Base-by-base conservation (phyloP, 2,329 filamentous ascomycete species). In the Xylariaceae sp. region DNA sequence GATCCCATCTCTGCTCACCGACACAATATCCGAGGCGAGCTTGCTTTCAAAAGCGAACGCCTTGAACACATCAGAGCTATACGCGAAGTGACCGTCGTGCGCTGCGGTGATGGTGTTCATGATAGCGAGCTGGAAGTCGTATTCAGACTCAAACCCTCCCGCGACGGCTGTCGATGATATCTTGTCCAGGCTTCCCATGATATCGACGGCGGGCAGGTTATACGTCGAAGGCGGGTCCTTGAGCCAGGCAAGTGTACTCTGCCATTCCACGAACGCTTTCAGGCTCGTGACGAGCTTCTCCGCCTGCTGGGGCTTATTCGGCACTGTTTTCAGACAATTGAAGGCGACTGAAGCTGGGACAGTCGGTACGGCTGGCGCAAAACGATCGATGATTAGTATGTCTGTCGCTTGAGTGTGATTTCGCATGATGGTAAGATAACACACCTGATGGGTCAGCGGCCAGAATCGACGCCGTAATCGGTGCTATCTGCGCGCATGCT, bases 1-100 rank as follows among this genome's bases (percentile, higher is more conserved):
- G 15, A 66, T 58, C 11, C 22, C 81, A 54, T 85, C 79, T 3
- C 63, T 50, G 2, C 79, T 84, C 7, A 83, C 69, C 0, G 80
- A 83, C 0, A 83, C 76, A 1, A 85, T 53, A 15, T 63, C 61
- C 6, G 42, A 16, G 1, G 54, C 55, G 6, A 66, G 45, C 3
- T 38, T 44, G 26, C 62, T 65, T 52, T 38, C 68, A 64, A 52
- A 73, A 56, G 19, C 64, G 62, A 81, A 79, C 1, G 75, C 67
- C 22, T 26, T 26, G 22, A 26, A 26, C 22, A 26, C 22, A 26
- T 26, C 22, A 11, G 22, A 26, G 22, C 6, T 6, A 26, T 26
- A 26, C 22, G 22, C 22, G 11, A 26, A 26, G 11, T 26, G 22
- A 26, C 22, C 22, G 11, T 26, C 22, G 11, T 26, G 22, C 22